phyloP scores from a whole-genome alignment of 2,329 filamentous ascomycete genomes.

The Pyricularia grisea region DNA sequence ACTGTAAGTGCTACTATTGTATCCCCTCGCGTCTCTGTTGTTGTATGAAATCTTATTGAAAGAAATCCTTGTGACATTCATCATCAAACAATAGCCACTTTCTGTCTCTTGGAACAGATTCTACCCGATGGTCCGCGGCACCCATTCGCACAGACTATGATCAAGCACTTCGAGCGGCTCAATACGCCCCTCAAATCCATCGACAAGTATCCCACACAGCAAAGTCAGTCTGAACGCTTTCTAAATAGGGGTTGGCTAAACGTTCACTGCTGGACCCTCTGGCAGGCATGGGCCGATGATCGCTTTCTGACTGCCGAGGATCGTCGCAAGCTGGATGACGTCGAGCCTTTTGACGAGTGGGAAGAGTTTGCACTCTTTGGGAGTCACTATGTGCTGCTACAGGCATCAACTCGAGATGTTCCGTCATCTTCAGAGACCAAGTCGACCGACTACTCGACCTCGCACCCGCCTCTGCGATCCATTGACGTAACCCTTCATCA shows the following conservation, averaged over 20 bases:
- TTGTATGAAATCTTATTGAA: not conserved
- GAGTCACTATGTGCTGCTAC: conserved; percentile 73
- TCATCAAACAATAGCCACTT: conserved; percentile 46
- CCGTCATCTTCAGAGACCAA: not conserved
- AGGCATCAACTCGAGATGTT: conserved; percentile 39
- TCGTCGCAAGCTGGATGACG: conserved; percentile 51
- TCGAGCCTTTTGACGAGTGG: conserved; percentile 92
- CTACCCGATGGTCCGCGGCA: conserved; percentile 68
- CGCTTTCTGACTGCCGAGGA: conserved; percentile 53
- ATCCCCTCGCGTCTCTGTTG: not conserved
- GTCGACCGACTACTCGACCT: not conserved
- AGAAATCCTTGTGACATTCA: conserved; percentile 10
- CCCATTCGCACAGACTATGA: conserved; percentile 82
- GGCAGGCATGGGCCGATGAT: conserved; percentile 71
- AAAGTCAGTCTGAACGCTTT: conserved; percentile 63
- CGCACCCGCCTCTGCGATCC: not conserved
- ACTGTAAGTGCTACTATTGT: conserved; percentile 39
- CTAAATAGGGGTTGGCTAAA: conserved; percentile 55
- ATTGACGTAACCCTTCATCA: conserved; percentile 17
- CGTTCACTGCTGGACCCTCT: conserved; percentile 59
- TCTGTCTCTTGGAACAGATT: conserved; percentile 81
- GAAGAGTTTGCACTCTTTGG: conserved; percentile 85
- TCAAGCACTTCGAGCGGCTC: conserved; percentile 72
- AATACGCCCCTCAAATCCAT: conserved; percentile 71
- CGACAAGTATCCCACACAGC: conserved; percentile 54